A percentile compares a stretch with the other conserved stretches of the same genome.
These are phyloP conservation scores for Xylaria sp. DNA, from an alignment of 2,329 filamentous ascomycete species.

Conservation along the genomic window DNA sequence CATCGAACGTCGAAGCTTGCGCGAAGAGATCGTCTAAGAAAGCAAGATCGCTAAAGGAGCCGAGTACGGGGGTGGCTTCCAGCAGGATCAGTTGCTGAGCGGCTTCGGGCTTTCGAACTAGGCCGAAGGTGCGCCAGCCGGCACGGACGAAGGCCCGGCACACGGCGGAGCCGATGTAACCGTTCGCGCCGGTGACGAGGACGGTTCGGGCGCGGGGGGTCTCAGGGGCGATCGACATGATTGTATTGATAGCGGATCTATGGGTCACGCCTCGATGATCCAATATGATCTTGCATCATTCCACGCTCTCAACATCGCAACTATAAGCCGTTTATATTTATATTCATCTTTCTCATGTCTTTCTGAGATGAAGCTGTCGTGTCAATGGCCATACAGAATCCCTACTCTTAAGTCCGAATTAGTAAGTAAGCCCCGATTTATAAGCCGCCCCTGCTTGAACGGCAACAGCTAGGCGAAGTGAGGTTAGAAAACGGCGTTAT, in stretches of 20 bases:
- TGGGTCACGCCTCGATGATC: too few relatives aligned
- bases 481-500: too few relatives aligned
- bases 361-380: background rate
- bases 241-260: too few relatives aligned
- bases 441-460: background rate
- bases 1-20: constrained; percentile 33
- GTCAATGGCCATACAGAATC: background rate
- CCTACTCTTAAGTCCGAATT: background rate
- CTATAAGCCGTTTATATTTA: background rate
- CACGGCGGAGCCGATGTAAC: constrained; percentile 44
- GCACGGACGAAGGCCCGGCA: constrained; percentile 41
- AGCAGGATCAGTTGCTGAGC: constrained; percentile 29
- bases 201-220: constrained; percentile 25
- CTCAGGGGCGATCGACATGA: too few relatives aligned
- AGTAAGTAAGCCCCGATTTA: background rate
- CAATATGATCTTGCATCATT: too few relatives aligned
- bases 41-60: constrained; percentile 32
- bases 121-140: constrained; percentile 42
- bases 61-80: constrained; percentile 40
- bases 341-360: background rate
- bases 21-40: constrained; percentile 25
- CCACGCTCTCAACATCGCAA: background rate
- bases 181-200: constrained; percentile 45
- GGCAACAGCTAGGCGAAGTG: too few relatives aligned
- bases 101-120: constrained; percentile 35